Evolutionary conservation across 1,139 yeast species (phyloP), one percentile per base, ranked within the genome.

Genomic region (Kodamaea suecica): DNA sequence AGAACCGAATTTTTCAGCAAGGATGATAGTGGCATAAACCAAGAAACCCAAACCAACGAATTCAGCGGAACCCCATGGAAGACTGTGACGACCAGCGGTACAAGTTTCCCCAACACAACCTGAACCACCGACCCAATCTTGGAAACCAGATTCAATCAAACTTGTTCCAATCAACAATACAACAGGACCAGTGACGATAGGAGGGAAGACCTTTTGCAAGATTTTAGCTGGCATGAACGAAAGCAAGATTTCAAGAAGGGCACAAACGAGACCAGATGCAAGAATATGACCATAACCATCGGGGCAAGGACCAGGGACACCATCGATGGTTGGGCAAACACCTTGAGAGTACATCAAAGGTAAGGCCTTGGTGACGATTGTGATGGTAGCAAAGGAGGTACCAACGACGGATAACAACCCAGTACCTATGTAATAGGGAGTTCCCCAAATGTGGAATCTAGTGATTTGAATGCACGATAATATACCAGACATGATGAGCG

Each of bases 171-270:
- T 86, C 31, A 87, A 71, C 42, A 87, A 61, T 23, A 87, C 95
- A 34, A 87, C 95, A 2, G 95, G 95, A 36, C 97, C 96, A 17
- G 95, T 87, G 40, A 88, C 96, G 33, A 86, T 65, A 25, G 95
- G 87, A 17, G 96, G 96, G 66, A 88, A 88, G 30, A 85, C 56
- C 46, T 70, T 78, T 57, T 83, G 86, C 48, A 88, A 70, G 12
- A 70, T 49, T 38, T 67, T 72, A 2, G 95, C 78, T 9, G 96
- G 96, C 47, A 82, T 59, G 55, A 87, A 87, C 2, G 95, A 80
- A 36, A 84, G 57, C 6, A 71, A 49, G 28, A 88, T 70, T 66
- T 86, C 95, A 19, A 87, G 52, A 27, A 88, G 66, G 1, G 87
- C 83, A 61, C 95, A 84, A 12, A 80, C 73, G 34, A 77, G 70